A percentile compares a stretch with the other conserved stretches of the same genome.
These are phyloP conservation scores for Agaricus subrufescens DNA, from an alignment of 768 basidiomycete species.

Conservation along the genomic window DNA sequence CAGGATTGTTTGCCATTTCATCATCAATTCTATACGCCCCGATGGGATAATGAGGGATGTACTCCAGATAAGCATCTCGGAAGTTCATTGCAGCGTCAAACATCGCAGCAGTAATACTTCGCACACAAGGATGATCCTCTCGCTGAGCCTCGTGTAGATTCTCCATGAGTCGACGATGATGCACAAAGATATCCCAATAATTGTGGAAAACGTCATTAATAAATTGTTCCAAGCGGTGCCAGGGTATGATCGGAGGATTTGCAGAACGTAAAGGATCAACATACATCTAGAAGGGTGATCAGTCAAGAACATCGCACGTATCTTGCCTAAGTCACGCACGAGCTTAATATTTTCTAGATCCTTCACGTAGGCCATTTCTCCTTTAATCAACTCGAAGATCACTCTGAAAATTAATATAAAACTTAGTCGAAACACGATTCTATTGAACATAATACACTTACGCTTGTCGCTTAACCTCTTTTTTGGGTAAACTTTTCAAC, in stretches of 20 bases:
- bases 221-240: constrained; percentile 68
- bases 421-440: neutral
- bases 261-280: constrained; percentile 54
- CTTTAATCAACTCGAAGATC: constrained; percentile 93
- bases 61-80: constrained; percentile 89
- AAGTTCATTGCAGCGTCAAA: constrained; percentile 91
- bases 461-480: constrained; percentile 53
- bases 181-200: constrained; percentile 65
- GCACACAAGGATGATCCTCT: constrained; percentile 79
- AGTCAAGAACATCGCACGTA: neutral
- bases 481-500: constrained; percentile 54
- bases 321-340: constrained; percentile 36
- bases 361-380: constrained; percentile 92
- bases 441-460: neutral
- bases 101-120: constrained; percentile 76
- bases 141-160: constrained; percentile 83
- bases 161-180: constrained; percentile 75
- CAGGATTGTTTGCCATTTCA: constrained; percentile 75
- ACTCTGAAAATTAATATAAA: constrained; percentile 40
- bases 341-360: constrained; percentile 83
- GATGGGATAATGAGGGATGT: constrained; percentile 89
- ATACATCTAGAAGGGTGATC: constrained; percentile 6
- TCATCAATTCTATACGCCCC: constrained; percentile 86
- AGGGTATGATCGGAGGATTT: constrained; percentile 74
- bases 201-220: constrained; percentile 90